Percentiles rank a stretch among this genome's conserved stretches.
Evolutionary conservation across 1,284 basidiomycete species (phyloP).

Genomic region (Coniferiporia sulphurascens): DNA sequence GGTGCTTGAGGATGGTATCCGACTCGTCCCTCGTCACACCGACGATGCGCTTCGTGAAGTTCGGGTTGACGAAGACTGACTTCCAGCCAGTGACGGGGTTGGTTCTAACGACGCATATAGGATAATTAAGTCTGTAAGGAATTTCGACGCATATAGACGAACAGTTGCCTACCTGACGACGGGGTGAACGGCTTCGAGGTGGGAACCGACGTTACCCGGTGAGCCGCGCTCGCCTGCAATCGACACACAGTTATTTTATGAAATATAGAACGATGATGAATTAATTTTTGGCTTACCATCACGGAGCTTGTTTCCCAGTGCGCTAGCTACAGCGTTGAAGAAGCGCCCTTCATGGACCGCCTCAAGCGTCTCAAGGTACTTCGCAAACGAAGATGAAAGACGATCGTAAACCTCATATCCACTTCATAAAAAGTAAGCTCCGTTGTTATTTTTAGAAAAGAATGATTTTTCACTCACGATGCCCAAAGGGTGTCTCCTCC

Average conservation of each 20-base stretch:
- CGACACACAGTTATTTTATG: constrained; percentile 23
- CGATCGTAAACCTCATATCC: constrained; percentile 63
- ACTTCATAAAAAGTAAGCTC: constrained; percentile 23
- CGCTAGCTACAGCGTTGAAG: constrained; percentile 35
- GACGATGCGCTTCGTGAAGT: constrained; percentile 60
- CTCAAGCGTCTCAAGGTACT: constrained; percentile 55
- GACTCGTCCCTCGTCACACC: constrained; percentile 59
- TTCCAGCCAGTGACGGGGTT: constrained; percentile 67
- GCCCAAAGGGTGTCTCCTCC: constrained; percentile 41
- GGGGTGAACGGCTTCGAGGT: constrained; percentile 53
- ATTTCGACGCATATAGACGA: constrained; percentile 37
- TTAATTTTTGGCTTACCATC: constrained; percentile 28
- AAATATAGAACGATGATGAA: constrained; percentile 25
- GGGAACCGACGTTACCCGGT: constrained; percentile 53
- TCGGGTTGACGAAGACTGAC: constrained; percentile 57
- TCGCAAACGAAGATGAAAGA: constrained; percentile 50
- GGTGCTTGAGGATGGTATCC: constrained; percentile 41
- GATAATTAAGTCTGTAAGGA: no score
- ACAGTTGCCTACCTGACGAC: constrained; percentile 19
- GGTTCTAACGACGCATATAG: constrained; percentile 28
- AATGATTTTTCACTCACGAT: constrained; percentile 15
- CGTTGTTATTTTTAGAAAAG: background rate
- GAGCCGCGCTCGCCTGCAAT: constrained; percentile 42
- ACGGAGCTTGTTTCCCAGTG: constrained; percentile 25
- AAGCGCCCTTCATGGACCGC: constrained; percentile 52